Evolutionary conservation across 768 basidiomycete genomes (phyloP).

Genomic region (Agaricus sinodeliciosus): DNA sequence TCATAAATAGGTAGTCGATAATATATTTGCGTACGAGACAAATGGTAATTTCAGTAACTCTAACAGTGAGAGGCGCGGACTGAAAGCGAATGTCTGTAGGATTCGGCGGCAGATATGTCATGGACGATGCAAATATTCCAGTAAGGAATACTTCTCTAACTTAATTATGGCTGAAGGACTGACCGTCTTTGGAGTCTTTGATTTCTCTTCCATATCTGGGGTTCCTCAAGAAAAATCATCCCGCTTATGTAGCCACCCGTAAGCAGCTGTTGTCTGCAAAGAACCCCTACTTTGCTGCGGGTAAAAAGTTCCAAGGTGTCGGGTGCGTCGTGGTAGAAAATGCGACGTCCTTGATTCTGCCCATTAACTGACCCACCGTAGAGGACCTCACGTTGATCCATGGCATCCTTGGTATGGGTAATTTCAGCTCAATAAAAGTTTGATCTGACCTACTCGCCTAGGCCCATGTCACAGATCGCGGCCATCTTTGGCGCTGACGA

Average conservation of each 20-base stretch:
- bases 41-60: slow-evolving; percentile 39
- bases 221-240: slow-evolving; percentile 55
- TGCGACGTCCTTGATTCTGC: neutral
- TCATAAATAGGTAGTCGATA: slow-evolving; percentile 46
- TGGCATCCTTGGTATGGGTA: slow-evolving; percentile 59
- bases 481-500: slow-evolving; percentile 71
- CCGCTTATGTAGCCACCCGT: slow-evolving; percentile 59
- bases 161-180: neutral
- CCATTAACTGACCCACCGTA: slow-evolving; percentile 16
- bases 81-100: slow-evolving; percentile 26
- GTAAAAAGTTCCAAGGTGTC: slow-evolving; percentile 57
- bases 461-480: slow-evolving; percentile 79
- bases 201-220: slow-evolving; percentile 75
- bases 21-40: slow-evolving; percentile 71
- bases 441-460: slow-evolving; percentile 15
- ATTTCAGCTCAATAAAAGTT: neutral
- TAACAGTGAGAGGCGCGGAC: neutral
- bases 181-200: slow-evolving; percentile 44
- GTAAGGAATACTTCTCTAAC: slow-evolving; percentile 29
- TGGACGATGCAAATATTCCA: slow-evolving; percentile 85
- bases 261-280: slow-evolving; percentile 50
- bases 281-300: slow-evolving; percentile 68
- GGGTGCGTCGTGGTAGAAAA: slow-evolving; percentile 40
- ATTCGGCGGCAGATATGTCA: slow-evolving; percentile 64
- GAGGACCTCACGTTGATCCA: slow-evolving; percentile 68